Conservation (phyloP, 225 moss, liverwort and hornwort species). For the Takakia lepidozioides region DNA sequence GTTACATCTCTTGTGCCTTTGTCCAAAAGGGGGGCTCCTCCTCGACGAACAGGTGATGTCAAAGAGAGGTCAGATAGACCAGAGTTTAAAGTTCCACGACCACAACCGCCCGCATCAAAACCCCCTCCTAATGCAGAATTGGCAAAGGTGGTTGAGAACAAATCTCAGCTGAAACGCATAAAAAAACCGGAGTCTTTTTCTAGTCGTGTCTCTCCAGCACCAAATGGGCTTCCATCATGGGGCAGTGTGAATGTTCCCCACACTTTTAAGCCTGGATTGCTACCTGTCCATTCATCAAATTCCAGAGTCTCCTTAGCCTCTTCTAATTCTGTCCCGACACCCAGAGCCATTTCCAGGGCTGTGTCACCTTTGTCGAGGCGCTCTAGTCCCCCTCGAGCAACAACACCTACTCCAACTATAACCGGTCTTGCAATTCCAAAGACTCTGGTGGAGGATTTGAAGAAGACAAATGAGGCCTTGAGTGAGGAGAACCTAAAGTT, state of each 20-base stretch:
- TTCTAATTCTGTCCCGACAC: constrained; percentile 40
- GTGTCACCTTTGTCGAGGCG: constrained; percentile 85
- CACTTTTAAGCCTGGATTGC: constrained; percentile 54
- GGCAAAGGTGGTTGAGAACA: constrained; percentile 54
- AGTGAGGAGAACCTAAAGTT: constrained; percentile 79
- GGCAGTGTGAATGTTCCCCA: constrained; percentile 83
- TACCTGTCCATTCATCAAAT: constrained; percentile 16
- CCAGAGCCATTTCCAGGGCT: constrained; percentile 66
- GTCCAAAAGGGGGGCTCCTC: constrained; percentile 32
- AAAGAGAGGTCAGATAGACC: constrained; percentile 63
- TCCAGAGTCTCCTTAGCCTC: constrained; percentile 28
- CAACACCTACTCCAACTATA: constrained; percentile 89
- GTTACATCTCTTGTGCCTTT: constrained; percentile 20
- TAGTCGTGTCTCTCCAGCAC: constrained; percentile 84
- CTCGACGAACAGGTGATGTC: constrained; percentile 45
- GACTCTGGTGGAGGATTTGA: constrained; percentile 87
- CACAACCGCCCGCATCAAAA: constrained; percentile 42
- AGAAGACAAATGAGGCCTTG: constrained; percentile 81
- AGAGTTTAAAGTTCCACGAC: constrained; percentile 51
- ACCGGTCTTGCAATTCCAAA: constrained; percentile 71
- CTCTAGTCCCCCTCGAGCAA: constrained; percentile 86
- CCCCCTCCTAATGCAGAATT: constrained; percentile 49
- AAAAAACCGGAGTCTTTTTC: constrained; percentile 74
- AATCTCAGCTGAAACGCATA: constrained; percentile 31
- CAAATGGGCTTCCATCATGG: constrained; percentile 61